Percentiles rank a stretch among this genome's conserved stretches.
phyloP scores from a whole-genome alignment of 805 yeast species.

The Candida michaelii region DNA sequence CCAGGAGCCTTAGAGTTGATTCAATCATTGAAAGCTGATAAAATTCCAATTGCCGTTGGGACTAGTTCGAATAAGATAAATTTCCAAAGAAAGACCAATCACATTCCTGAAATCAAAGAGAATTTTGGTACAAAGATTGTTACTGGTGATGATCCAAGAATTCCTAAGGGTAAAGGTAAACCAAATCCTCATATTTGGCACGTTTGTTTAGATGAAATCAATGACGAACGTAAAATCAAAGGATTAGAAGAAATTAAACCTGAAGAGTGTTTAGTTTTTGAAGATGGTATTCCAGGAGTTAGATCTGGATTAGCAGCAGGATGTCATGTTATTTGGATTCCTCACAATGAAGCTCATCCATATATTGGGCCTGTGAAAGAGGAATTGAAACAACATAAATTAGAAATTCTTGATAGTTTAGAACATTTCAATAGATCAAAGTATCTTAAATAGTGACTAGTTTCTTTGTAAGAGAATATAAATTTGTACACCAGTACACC shows the following conservation, averaged over 20 bases:
- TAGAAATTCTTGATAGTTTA: conserved; percentile 51
- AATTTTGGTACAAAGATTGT: conserved; percentile 65
- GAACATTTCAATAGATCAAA: conserved; percentile 37
- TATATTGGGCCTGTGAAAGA: conserved; percentile 19
- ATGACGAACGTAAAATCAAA: conserved; percentile 46
- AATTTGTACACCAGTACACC: too few relatives aligned
- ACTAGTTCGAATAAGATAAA: conserved; percentile 73
- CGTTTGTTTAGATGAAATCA: conserved; percentile 70
- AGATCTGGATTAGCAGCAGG: conserved; percentile 80
- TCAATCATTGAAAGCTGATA: conserved; percentile 45
- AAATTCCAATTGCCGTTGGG: conserved; percentile 84
- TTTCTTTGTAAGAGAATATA: too few relatives aligned
- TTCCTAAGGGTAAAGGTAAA: conserved; percentile 85
- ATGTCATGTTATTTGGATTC: conserved; percentile 90
- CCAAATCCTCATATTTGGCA: conserved; percentile 94
- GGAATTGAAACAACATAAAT: conserved; percentile 51
- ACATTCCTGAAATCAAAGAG: conserved; percentile 61
- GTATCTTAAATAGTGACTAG: background rate
- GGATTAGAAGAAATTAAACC: conserved; percentile 54
- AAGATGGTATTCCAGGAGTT: conserved; percentile 95
- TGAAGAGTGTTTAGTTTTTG: conserved; percentile 85
- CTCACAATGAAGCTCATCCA: conserved; percentile 68
- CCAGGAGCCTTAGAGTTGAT: conserved; percentile 85
- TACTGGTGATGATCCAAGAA: conserved; percentile 85
- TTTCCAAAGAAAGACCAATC: conserved; percentile 70